A percentile compares a stretch with the other conserved stretches of the same genome.
phyloP scores from a whole-genome alignment of 352 stramenopile genomes.

The Thalassiosira hispida region DNA sequence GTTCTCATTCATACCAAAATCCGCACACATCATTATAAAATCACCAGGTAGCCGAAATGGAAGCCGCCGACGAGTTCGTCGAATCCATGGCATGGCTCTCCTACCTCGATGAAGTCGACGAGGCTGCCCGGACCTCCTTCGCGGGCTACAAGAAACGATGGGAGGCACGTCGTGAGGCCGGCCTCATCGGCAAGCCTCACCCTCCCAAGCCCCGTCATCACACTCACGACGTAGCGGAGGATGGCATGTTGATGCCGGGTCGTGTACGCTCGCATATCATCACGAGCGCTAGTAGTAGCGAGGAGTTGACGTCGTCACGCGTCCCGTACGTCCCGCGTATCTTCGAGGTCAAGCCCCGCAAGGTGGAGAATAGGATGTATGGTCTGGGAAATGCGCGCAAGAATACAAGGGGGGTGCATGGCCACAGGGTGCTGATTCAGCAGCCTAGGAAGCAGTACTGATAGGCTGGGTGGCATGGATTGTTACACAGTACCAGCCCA shows the following conservation, averaged over 20 bases:
- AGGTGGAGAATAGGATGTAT: conserved; percentile 19
- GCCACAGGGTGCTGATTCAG: conserved; percentile 46
- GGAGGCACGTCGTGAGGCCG: conserved; percentile 54
- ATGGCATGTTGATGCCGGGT: not conserved
- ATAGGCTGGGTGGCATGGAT: not conserved
- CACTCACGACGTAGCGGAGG: not conserved
- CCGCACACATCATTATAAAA: not conserved
- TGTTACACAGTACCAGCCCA: not conserved
- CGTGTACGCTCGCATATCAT: not conserved
- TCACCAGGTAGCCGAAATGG: conserved; percentile 70
- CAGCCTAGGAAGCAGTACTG: conserved; percentile 66
- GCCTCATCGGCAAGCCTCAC: conserved; percentile 59
- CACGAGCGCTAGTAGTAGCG: conserved; percentile 5
- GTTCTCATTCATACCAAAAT: not conserved
- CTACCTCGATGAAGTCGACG: conserved; percentile 72
- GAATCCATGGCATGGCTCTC: conserved; percentile 68
- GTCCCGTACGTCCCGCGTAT: conserved; percentile 19
- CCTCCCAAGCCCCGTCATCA: conserved; percentile 6
- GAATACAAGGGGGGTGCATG: conserved; percentile 32
- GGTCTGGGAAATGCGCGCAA: conserved; percentile 14
- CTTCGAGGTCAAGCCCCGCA: conserved; percentile 37
- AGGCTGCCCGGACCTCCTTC: conserved; percentile 50
- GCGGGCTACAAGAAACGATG: conserved; percentile 62
- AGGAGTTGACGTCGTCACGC: conserved; percentile 24
- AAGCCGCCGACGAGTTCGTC: conserved; percentile 70